These are phyloP conservation scores for Marasmius oreades DNA, from an alignment of 1,284 basidiomycete genomes.

Conservation along the genomic window DNA sequence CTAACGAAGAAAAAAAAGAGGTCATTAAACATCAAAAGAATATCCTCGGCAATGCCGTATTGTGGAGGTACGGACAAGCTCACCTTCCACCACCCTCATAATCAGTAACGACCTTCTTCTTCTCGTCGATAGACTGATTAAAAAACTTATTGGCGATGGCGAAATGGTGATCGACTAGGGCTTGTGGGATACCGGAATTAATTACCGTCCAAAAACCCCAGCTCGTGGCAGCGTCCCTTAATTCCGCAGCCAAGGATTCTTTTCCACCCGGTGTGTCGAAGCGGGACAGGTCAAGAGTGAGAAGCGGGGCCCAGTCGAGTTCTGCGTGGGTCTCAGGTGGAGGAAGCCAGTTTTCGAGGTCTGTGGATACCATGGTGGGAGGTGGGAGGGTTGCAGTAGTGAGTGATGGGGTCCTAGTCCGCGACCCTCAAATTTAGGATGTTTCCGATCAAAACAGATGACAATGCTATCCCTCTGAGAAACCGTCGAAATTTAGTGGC, in stretches of 20 bases:
- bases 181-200: neutral
- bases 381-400: too few species aligned
- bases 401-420: neutral
- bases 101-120: neutral
- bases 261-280: neutral
- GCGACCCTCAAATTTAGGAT: neutral
- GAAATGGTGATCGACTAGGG: neutral
- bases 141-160: neutral
- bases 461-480: neutral
- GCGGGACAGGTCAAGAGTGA: neutral
- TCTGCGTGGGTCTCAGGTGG: neutral
- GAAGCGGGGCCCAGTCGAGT: neutral
- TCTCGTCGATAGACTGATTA: neutral
- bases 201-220: conserved; percentile 3
- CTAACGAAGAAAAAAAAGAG: neutral
- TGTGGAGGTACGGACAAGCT: neutral
- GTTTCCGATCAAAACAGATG: neutral
- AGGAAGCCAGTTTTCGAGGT: neutral
- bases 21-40: neutral
- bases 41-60: neutral
- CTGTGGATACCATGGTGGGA: neutral
- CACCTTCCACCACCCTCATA: neutral
- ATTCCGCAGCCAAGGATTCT: neutral
- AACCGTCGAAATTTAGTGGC: neutral
- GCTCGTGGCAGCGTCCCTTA: neutral